A percentile compares a stretch with the other conserved stretches of the same genome.
phyloP scores from a whole-genome alignment of 78 protist genomes.

The Trichosphaerium sp. region DNA sequence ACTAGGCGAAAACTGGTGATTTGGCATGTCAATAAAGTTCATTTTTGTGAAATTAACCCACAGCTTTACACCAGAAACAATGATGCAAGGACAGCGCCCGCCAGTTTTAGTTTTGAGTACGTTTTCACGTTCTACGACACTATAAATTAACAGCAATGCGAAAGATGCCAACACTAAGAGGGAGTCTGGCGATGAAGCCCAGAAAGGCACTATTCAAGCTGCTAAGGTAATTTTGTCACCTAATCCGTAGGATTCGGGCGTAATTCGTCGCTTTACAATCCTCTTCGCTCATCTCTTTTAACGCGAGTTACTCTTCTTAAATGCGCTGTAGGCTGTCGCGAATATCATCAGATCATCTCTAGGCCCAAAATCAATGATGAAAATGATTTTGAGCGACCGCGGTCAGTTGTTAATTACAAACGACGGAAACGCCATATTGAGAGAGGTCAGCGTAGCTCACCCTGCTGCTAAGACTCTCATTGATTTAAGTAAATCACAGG shows the following conservation, averaged over 20 bases:
- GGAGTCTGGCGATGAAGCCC: constrained; percentile 85
- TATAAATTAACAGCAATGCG: not conserved
- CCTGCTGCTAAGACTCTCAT: constrained; percentile 96
- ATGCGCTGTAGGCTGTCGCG: constrained; percentile 68
- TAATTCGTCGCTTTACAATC: not conserved
- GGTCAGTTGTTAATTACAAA: constrained; percentile 92
- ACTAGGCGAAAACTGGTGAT: no score
- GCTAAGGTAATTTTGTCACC: constrained; percentile 75
- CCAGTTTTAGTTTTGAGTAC: no score
- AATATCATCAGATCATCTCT: constrained; percentile 87
- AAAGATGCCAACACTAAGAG: constrained; percentile 69
- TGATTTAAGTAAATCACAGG: constrained; percentile 91
- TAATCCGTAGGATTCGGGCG: not conserved
- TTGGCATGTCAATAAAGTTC: no score
- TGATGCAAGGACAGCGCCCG: no score
- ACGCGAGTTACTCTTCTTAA: not conserved
- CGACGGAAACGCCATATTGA: constrained; percentile 96
- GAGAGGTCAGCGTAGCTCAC: constrained; percentile 96
- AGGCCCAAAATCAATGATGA: constrained; percentile 97
- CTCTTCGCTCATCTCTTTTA: not conserved
- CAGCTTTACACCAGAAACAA: no score
- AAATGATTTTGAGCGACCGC: constrained; percentile 96
- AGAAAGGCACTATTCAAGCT: constrained; percentile 81
- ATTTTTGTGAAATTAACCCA: no score
- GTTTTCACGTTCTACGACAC: not conserved